A percentile compares a stretch with the other conserved stretches of the same genome.
Conservation (phyloP, 1,284 basidiomycete genomes). For the Mycosarcoma mackinlayi region DNA sequence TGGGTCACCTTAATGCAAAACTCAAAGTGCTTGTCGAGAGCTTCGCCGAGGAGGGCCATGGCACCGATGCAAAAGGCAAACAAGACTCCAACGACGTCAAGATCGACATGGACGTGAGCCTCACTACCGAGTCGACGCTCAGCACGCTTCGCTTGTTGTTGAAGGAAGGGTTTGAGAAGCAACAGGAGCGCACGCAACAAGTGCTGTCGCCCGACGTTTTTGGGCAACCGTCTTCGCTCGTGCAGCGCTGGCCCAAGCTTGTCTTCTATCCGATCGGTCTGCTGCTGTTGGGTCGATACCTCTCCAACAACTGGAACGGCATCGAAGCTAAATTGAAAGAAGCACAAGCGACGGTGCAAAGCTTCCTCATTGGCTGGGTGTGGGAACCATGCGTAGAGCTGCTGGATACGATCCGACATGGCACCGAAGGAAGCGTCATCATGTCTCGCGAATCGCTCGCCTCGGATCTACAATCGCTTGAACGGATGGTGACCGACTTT, state of each 20-base stretch:
- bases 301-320: constrained; percentile 54
- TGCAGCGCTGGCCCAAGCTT: constrained; percentile 59
- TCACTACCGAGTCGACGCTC: constrained; percentile 28
- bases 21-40: constrained; percentile 32
- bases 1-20: constrained; percentile 43
- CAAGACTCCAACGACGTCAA: constrained; percentile 16
- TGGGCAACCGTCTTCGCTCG: constrained; percentile 46
- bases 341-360: constrained; percentile 76
- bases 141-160: constrained; percentile 36
- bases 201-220: constrained; percentile 38
- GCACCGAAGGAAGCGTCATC: constrained; percentile 76
- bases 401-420: constrained; percentile 82
- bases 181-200: constrained; percentile 20
- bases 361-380: constrained; percentile 86
- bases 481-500: constrained; percentile 89
- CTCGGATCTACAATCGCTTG: constrained; percentile 86
- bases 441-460: constrained; percentile 80
- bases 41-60: constrained; percentile 1
- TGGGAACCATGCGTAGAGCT: constrained; percentile 86
- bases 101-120: constrained; percentile 31
- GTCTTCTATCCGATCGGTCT: constrained; percentile 54
- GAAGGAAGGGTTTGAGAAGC: constrained; percentile 37
- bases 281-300: constrained; percentile 32
- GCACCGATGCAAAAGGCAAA: not conserved
- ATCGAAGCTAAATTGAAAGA: constrained; percentile 72